Evolutionary conservation across 352 stramenopile genomes (phyloP), one percentile per base, ranked within the genome.

Genomic region (Phytophthora melonis): DNA sequence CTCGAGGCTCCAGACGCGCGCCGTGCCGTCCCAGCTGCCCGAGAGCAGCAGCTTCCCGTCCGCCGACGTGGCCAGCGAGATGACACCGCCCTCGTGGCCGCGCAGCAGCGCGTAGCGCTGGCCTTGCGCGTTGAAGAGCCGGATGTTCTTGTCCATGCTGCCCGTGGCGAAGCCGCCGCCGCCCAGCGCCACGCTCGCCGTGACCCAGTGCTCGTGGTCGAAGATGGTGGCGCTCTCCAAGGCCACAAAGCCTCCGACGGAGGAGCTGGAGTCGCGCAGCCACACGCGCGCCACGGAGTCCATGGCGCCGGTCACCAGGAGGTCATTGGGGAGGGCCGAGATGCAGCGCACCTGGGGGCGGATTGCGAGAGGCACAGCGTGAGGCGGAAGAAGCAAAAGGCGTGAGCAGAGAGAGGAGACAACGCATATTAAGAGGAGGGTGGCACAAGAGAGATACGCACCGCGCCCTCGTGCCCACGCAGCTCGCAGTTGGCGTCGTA

Each of bases 161-260:
- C 89, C 89, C 3, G 88, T 93, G 8, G 82, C 88, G 69, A 95
- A 94, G 34, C 84, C 88, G 6, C 78, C 85, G 9, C 65, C 66
- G 1, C 77, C 73, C 25, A 95, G 72, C 23, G 72, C 63, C 53
- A 87, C 52, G 23, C 86, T 75, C 50, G 87, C 83, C 19, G 89
- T 96, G 27, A 96, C 81, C 89, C 89, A 96, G 76, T 96, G 89
- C 61, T 94, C 87, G 61, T 96, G 89, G 56, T 86, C 88, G 62
- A 87, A 95, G 45, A 93, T 79, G 21, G 78, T 81, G 23, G 85
- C 82, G 34, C 76, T 84, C 18, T 90, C 81, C 21, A 95, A 63
- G 13, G 77, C 52, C 7, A 79, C 62, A 64, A 87, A 93, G 4
- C 61, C 61, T 6, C 52, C 45, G 8, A 70, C 30, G 6, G 55